Base-by-base conservation (phyloP, 2,329 filamentous ascomycete genomes). In the Anisogramma anomala region DNA sequence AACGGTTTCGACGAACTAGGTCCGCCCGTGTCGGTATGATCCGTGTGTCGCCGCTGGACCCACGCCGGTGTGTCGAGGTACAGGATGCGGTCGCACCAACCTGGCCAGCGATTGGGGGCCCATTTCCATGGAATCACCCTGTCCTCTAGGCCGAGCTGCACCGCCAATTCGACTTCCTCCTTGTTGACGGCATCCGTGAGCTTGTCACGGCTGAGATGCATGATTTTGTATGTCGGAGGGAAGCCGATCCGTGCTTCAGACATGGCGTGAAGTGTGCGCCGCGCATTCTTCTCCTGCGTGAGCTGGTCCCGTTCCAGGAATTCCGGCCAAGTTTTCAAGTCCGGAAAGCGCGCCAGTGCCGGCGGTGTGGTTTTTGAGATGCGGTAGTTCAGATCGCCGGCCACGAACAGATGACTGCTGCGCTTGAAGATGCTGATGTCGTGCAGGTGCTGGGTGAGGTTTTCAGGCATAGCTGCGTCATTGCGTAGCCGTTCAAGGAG, bases 351-450 rank as follows among this genome's bases (percentile, higher is more conserved):
- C 37, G 84, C 78, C 2, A 68, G 62, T 0, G 72, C 65, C 0
- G 68, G 64, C 0, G 88, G 87, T 0, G 71, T 65, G 1, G 68
- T 71, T 47, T 78, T 72, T 6, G 79, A 77, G 14, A 89, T 93
- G 50, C 91, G 82, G 62, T 98, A 98, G 67, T 98, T 98, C 46
- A 98, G 72, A 59, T 98, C 91, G 18, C 91, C 91, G 0, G 81
- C 82, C 34, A 96, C 69, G 58, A 96, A 94, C 1, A 95, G 67
- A 57, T 94, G 79, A 3, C 79, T 79, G 3, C 71, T 72, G 1
- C 84, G 77, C 36, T 74, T 76, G 65, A 88, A 95, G 42, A 96
- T 75, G 25, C 77, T 77, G 30, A 76, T 64, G 49, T 72, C 59
- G 50, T 75, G 70, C 3, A 78, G 61, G 23, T 36, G 41, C 8